A percentile compares a stretch with the other conserved stretches of the same genome.
Evolutionary conservation across 2,329 filamentous ascomycete species (phyloP).

Genomic region (Teratosphaeria epicoccoides): DNA sequence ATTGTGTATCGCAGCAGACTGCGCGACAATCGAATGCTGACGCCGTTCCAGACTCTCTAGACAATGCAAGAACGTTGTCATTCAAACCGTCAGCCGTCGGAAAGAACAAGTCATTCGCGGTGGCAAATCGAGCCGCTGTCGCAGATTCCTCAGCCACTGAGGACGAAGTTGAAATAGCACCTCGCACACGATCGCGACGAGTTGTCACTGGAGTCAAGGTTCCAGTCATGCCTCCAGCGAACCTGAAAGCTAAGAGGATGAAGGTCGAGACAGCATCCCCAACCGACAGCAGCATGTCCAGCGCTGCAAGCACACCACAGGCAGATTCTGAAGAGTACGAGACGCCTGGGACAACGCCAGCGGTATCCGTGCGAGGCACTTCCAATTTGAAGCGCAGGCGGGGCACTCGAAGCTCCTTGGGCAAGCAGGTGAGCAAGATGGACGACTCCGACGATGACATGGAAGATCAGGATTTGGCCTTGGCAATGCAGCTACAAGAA

Average conservation of each 20-base stretch:
- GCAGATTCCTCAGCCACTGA: slow-evolving; percentile 5
- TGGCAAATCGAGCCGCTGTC: slow-evolving; percentile 1
- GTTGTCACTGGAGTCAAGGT: slow-evolving; percentile 7
- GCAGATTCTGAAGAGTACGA: slow-evolving; percentile 43
- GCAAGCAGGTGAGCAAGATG: slow-evolving; percentile 14
- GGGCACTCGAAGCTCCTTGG: slow-evolving; percentile 12
- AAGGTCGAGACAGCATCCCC: slow-evolving; percentile 3
- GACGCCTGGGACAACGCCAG: slow-evolving; percentile 54
- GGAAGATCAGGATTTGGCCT: slow-evolving; percentile 18
- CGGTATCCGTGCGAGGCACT: slow-evolving; percentile 29
- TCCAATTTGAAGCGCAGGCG: slow-evolving; percentile 23
- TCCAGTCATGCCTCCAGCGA: slow-evolving; percentile 7
- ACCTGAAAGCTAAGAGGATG: not conserved
- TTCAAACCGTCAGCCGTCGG: not conserved
- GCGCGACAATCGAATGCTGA: not conserved
- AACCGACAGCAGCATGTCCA: slow-evolving; percentile 9
- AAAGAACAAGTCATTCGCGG: not conserved
- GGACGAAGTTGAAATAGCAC: slow-evolving; percentile 3
- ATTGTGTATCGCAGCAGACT: not conserved
- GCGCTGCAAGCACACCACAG: slow-evolving; percentile 18
- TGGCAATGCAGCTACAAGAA: slow-evolving; percentile 25
- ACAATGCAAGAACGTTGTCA: not conserved
- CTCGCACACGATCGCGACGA: not conserved
- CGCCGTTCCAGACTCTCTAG: not conserved
- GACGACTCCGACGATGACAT: slow-evolving; percentile 18